Evolutionary conservation across 2,329 filamentous ascomycete genomes (phyloP), one percentile per base, ranked within the genome.

Genomic region (Phyllosticta paracitricarpa): DNA sequence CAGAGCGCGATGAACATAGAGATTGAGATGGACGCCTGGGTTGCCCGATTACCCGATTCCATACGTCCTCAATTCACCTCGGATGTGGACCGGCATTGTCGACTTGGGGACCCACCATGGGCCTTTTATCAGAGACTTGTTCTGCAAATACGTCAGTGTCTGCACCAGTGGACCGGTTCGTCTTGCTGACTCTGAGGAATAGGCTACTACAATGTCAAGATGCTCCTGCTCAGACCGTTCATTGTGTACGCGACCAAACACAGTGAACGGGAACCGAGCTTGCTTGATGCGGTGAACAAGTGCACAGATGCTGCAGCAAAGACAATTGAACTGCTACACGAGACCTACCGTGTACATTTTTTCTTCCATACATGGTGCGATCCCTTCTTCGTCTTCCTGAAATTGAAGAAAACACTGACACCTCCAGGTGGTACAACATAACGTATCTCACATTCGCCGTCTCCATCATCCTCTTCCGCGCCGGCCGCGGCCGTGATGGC

Each of bases 341-440:
- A 75, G 17, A 76, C 74, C 19, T 77, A 72, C 56, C 66, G 68
- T 26, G 66, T 71, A 4, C 73, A 77, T 58, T 69, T 68, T 0
- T 77, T 75, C 62, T 77, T 77, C 66, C 73, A 74, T 52, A 76
- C 73, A 62, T 77, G 75, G 75, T 76, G 66, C 12, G 66, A 63
- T 22, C 19, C 19, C 19, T 22, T 22, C 56, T 14, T 1, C 33
- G 9, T 28, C 22, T 7, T 1, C 6, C 0, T 40, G 9, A 3
- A 1, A 5, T 8, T 48, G 51, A 17, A 8, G 12, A 6, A 14
- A 22, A 54, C 1, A 35, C 52, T 65, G 24, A 26, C 19, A 2
- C 14, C 1, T 9, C 4, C 53, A 76, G 73, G 73, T 76, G 73
- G 71, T 77, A 77, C 59, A 77, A 77, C 62, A 71, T 72, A 52